phyloP scores from a whole-genome alignment of 2,329 filamentous ascomycete species.

The Cladosporium sp. region DNA sequence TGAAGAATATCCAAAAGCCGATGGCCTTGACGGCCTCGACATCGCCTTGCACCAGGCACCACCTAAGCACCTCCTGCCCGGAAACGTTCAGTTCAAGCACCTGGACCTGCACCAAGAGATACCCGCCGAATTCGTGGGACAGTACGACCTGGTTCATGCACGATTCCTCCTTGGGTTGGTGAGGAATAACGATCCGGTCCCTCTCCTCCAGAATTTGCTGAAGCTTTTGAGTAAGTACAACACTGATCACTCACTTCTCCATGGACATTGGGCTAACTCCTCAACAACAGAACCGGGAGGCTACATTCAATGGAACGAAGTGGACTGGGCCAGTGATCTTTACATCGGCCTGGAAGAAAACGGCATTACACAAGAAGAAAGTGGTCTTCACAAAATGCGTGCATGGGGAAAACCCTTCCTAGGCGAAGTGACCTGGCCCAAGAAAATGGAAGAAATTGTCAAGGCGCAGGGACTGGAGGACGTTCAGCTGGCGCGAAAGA shows the following conservation, averaged over 20 bases:
- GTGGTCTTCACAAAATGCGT: slow-evolving; percentile 5
- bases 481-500: not conserved
- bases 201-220: slow-evolving; percentile 2
- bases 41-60: slow-evolving; percentile 9
- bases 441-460: not conserved
- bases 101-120: slow-evolving; percentile 8
- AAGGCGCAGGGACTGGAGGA: not conserved
- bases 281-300: slow-evolving; percentile 3
- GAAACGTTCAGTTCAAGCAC: slow-evolving; percentile 7
- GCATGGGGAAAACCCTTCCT: not conserved
- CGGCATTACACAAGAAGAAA: not conserved
- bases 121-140: slow-evolving; percentile 1
- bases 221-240: slow-evolving; percentile 4
- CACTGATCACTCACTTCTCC: not conserved
- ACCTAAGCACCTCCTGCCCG: slow-evolving; percentile 6
- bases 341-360: slow-evolving; percentile 8
- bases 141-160: slow-evolving; percentile 10
- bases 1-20: slow-evolving; percentile 8
- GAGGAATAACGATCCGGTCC: slow-evolving; percentile 9
- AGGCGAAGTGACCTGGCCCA: slow-evolving; percentile 2
- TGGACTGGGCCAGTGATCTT: slow-evolving; percentile 2
- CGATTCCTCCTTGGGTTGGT: slow-evolving; percentile 6
- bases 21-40: slow-evolving; percentile 6
- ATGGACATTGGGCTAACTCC: not conserved
- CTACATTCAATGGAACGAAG: slow-evolving; percentile 13